Base-by-base conservation (phyloP, 192 early-diverging fungal genomes). In the Podila minutissima region DNA sequence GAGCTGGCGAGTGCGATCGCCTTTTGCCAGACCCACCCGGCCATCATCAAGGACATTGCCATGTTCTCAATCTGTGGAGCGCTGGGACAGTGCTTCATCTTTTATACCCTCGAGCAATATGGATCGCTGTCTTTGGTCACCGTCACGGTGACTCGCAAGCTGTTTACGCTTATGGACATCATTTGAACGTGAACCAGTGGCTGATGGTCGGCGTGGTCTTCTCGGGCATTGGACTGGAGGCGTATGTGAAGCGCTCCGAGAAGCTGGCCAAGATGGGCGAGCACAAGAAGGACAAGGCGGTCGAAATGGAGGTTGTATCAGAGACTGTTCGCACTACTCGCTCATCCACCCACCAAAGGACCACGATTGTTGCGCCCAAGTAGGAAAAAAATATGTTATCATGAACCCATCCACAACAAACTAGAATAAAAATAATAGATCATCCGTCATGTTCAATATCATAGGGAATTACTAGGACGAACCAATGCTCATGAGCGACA, bases 61-160 rank as follows among this genome's bases (percentile, higher is more conserved):
- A 85, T 98, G 75, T 99, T 97, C 89, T 92, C 93, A 3, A 68
- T 97, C 6, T 95, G 93, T 83, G 98, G 98, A 15, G 95, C 97
- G 9, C 50, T 98, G 15, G 98, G 98, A n/a, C 98, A 99, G 84
- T 94, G 94, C 86, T 98, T 99, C 85, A 96, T 99, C 64, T 99
- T 97, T 84, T 95, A 95, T 85, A 96, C 94, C 41, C 91, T 99
- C 28, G 92, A 95, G 58, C 87, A 88, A 10, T 98, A 95, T 83
- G 98, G 97, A 11, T 94, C 94, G 57, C 84, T 99, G 32, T 89
- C 90, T 12, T 83, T 98, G 38, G 96, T 97, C n/a, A 98, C 94
- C 8, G 92, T 98, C 41, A 99, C 95, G 0, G 97, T 99, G 29
- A 97, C 97, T 0, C 88, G 98, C 60, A 99, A 99, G 83, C 93